Conservation (phyloP, 208 protist species). For the Wallacemonas sp. region DNA sequence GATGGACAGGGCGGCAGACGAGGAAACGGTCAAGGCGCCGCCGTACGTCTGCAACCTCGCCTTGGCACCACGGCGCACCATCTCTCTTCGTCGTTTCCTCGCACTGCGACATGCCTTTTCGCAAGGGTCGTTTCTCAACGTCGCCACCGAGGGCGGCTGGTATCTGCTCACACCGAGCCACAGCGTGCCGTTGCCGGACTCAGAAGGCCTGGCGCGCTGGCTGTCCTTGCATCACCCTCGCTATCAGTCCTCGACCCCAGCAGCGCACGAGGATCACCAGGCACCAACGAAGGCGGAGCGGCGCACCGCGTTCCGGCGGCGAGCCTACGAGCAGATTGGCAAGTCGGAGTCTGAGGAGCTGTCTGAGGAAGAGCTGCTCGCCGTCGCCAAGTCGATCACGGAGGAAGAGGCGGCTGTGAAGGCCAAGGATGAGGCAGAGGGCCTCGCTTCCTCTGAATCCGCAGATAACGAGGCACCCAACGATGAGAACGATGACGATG, state of each 20-base stretch:
- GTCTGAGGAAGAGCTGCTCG: conserved; percentile 26
- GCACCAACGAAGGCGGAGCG: background rate
- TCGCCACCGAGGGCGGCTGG: conserved; percentile 57
- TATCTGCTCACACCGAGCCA: conserved; percentile 62
- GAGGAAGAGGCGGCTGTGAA: conserved; percentile 12
- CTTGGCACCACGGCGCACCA: conserved; percentile 33
- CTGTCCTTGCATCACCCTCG: conserved; percentile 43
- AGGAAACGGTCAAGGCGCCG: conserved; percentile 19
- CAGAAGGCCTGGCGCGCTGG: conserved; percentile 48
- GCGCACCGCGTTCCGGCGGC: background rate
- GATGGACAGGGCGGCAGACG: background rate
- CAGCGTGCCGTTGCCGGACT: conserved; percentile 38
- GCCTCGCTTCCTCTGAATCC: background rate
- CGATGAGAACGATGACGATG: background rate
- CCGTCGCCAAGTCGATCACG: conserved; percentile 10
- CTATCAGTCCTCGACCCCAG: conserved; percentile 20
- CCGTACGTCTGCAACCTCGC: conserved; percentile 67
- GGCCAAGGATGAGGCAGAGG: conserved; percentile 12
- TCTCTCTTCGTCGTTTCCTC: conserved; percentile 74
- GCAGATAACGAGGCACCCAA: background rate
- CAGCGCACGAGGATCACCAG: background rate
- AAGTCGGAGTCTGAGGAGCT: conserved; percentile 27
- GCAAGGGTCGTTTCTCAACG: conserved; percentile 47
- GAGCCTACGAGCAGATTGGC: conserved; percentile 18
- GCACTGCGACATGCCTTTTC: conserved; percentile 73